These are phyloP conservation scores for Penicillium rolfsii DNA, from an alignment of 2,329 filamentous ascomycete genomes.

Conservation along the genomic window DNA sequence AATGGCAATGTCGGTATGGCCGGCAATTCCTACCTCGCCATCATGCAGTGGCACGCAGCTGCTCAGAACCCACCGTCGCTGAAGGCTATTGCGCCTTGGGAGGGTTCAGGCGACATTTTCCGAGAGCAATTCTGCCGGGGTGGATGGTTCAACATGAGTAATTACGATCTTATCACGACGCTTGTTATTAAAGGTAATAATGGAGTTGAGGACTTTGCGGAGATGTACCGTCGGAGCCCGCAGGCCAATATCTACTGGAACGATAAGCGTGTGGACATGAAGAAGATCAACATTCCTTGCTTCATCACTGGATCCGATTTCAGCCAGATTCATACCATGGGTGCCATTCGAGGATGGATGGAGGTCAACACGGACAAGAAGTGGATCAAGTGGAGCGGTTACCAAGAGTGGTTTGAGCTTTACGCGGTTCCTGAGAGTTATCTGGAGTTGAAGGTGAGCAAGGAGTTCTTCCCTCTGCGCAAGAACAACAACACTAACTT, in stretches of 20 bases:
- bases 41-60: slow-evolving; percentile 49
- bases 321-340: slow-evolving; percentile 41
- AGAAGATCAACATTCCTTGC: slow-evolving; percentile 38
- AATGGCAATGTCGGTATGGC: slow-evolving; percentile 50
- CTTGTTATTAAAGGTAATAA: slow-evolving; percentile 40
- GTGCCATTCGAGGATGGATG: slow-evolving; percentile 42
- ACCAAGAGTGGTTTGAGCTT: slow-evolving; percentile 53
- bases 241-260: slow-evolving; percentile 41
- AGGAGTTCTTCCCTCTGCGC: too few relatives aligned
- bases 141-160: slow-evolving; percentile 42
- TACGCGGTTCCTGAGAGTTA: slow-evolving; percentile 43
- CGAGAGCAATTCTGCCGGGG: slow-evolving; percentile 52
- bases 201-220: slow-evolving; percentile 46
- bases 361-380: slow-evolving; percentile 45
- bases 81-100: slow-evolving; percentile 41
- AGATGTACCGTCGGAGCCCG: slow-evolving; percentile 47
- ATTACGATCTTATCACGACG: slow-evolving; percentile 48
- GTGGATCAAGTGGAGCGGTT: slow-evolving; percentile 47
- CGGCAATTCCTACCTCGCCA: slow-evolving; percentile 50
- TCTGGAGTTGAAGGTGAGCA: slow-evolving; percentile 27
- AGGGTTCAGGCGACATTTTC: slow-evolving; percentile 52
- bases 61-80: slow-evolving; percentile 44
- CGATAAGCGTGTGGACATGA: slow-evolving; percentile 43
- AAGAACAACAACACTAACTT: not conserved
- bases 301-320: slow-evolving; percentile 42